These are phyloP conservation scores for Pleodorina starrii DNA, from an alignment of 139 green algal species.

Conservation along the genomic window DNA sequence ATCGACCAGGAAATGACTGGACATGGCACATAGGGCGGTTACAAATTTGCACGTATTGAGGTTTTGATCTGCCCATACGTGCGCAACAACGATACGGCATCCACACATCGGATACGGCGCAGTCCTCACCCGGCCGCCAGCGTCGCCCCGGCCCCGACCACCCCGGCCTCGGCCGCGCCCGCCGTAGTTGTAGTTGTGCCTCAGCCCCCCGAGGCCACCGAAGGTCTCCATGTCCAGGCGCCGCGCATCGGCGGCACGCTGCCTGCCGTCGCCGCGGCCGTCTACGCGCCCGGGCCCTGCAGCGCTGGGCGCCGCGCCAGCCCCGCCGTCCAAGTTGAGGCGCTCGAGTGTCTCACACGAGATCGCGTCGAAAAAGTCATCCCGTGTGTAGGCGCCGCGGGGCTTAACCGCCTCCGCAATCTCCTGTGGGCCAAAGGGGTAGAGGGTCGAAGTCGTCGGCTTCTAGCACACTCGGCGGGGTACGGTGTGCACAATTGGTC, in stretches of 20 bases:
- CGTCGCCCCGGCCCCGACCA: conserved; percentile 48
- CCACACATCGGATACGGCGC: too few relatives aligned
- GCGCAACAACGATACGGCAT: too few relatives aligned
- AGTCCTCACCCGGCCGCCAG: conserved; percentile 12
- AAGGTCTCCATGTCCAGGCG: conserved; percentile 91
- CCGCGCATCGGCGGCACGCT: conserved; percentile 76
- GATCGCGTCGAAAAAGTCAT: conserved; percentile 94
- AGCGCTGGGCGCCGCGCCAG: not conserved
- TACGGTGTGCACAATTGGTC: too few relatives aligned
- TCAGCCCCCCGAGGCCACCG: conserved; percentile 72
- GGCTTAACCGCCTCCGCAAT: conserved; percentile 47
- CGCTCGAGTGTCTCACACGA: conserved; percentile 36
- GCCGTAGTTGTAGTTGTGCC: conserved; percentile 56
- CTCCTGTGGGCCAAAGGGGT: conserved; percentile 16
- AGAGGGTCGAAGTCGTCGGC: too few relatives aligned
- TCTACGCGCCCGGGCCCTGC: not conserved
- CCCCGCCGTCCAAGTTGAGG: not conserved
- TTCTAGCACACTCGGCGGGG: too few relatives aligned
- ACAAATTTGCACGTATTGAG: not conserved
- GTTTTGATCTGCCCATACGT: not conserved
- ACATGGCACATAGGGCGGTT: not conserved
- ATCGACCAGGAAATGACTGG: too few relatives aligned
- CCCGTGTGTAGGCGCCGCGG: conserved; percentile 59
- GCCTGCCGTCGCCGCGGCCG: conserved; percentile 56
- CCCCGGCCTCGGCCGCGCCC: conserved; percentile 51